A percentile compares a stretch with the other conserved stretches of the same genome.
Evolutionary conservation across 2,329 filamentous ascomycete species (phyloP).

Genomic region (Ploettnerulaceae sp.): DNA sequence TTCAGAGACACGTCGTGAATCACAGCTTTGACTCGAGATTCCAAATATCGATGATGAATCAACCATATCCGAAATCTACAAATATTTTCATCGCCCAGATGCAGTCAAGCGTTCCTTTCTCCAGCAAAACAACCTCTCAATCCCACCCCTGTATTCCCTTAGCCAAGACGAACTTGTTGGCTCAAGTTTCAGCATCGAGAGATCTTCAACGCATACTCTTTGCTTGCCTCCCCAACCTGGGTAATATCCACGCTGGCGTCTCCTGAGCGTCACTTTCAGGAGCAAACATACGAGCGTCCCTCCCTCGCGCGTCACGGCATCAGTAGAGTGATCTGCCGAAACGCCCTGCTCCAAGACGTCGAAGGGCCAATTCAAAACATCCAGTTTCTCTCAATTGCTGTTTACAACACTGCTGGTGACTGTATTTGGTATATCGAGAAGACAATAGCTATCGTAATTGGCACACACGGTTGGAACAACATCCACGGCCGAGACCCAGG

Average conservation of each 20-base stretch:
- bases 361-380: slow-evolving; percentile 14
- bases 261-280: slow-evolving; percentile 2
- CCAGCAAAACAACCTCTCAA: background rate
- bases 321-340: slow-evolving; percentile 17
- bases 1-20: too few relatives aligned
- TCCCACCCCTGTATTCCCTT: background rate
- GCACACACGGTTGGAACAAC: slow-evolving; percentile 27
- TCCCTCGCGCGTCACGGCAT: slow-evolving; percentile 16
- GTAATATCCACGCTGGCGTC: slow-evolving; percentile 20
- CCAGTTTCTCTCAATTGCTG: slow-evolving; percentile 16
- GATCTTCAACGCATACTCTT: background rate
- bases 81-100: too few relatives aligned
- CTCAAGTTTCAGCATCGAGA: background rate
- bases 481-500: slow-evolving; percentile 28
- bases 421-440: slow-evolving; percentile 19
- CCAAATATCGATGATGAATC: background rate
- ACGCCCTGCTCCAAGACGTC: slow-evolving; percentile 17
- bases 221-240: background rate
- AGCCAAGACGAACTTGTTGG: too few relatives aligned
- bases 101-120: background rate
- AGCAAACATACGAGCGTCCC: slow-evolving; percentile 7
- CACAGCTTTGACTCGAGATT: background rate
- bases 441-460: slow-evolving; percentile 15
- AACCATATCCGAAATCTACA: too few relatives aligned
- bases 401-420: slow-evolving; percentile 15